Evolutionary conservation across 2,329 filamentous ascomycete genomes (phyloP).

Genomic region (Sclerotinia sclerotiorum): DNA sequence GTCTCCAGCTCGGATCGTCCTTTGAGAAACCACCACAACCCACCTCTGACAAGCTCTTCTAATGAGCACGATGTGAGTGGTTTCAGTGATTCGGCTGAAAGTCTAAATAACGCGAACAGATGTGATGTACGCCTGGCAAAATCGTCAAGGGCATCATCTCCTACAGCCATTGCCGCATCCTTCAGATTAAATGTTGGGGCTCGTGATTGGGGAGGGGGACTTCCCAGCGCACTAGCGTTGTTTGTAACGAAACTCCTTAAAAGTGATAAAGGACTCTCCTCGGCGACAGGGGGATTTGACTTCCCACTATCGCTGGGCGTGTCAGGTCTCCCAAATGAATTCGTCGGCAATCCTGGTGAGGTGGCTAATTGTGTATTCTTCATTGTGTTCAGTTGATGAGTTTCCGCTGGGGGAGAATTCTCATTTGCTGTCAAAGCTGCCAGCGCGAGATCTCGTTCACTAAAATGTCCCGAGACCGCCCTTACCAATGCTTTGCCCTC

Average conservation of each 20-base stretch:
- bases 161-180: conserved; percentile 33
- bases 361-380: conserved; percentile 31
- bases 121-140: conserved; percentile 72
- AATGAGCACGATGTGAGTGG: conserved; percentile 63
- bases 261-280: conserved; percentile 8
- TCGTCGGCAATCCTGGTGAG: conserved; percentile 24
- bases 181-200: conserved; percentile 31
- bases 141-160: conserved; percentile 64
- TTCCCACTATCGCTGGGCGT: conserved; percentile 21
- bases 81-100: conserved; percentile 73
- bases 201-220: conserved; percentile 24
- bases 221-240: conserved; percentile 18
- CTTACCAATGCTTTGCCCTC: conserved; percentile 59
- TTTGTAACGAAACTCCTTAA: background rate
- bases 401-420: conserved; percentile 28
- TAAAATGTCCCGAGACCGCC: conserved; percentile 27
- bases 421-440: conserved; percentile 22
- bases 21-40: conserved; percentile 86
- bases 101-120: conserved; percentile 71
- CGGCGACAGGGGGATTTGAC: conserved; percentile 15
- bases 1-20: conserved; percentile 75
- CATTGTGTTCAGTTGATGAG: conserved; percentile 35
- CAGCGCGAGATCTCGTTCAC: conserved; percentile 7
- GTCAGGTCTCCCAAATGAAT: conserved; percentile 25
- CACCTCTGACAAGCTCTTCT: conserved; percentile 68